Conservation (phyloP, 371 early-diverging fungal species). For the Syncephalis fuscata region DNA sequence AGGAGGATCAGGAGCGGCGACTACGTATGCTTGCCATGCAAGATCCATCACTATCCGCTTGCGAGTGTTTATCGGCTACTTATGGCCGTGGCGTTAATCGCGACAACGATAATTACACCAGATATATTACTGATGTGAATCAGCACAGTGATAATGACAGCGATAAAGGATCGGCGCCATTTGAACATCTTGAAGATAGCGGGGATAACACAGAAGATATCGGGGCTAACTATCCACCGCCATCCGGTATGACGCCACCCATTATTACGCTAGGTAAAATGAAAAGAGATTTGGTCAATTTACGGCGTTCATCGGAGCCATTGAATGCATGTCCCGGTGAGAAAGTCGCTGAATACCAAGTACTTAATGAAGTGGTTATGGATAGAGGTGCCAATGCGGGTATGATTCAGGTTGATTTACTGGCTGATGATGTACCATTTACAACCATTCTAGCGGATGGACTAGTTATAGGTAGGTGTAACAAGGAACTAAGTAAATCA, state of each 20-base stretch:
- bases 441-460: slow-evolving; percentile 86
- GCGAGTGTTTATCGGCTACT: not conserved
- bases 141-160: too few relatives aligned
- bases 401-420: slow-evolving; percentile 76
- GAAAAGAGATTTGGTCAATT: not conserved
- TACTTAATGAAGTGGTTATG: slow-evolving; percentile 63
- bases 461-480: slow-evolving; percentile 22
- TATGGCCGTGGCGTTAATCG: not conserved
- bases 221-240: slow-evolving; percentile 5
- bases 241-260: slow-evolving; percentile 11
- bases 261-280: not conserved
- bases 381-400: slow-evolving; percentile 82
- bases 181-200: not conserved
- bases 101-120: too few relatives aligned
- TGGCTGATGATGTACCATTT: slow-evolving; percentile 69
- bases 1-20: too few relatives aligned
- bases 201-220: not conserved
- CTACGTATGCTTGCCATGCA: too few relatives aligned
- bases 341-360: slow-evolving; percentile 26
- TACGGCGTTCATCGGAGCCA: not conserved
- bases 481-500: too few relatives aligned
- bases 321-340: not conserved
- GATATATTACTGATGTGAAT: too few relatives aligned
- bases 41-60: not conserved
- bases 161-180: too few relatives aligned